Evolutionary conservation across 306 rosid genomes (phyloP), one percentile per base, ranked within the genome.

Genomic region (Senna tora): DNA sequence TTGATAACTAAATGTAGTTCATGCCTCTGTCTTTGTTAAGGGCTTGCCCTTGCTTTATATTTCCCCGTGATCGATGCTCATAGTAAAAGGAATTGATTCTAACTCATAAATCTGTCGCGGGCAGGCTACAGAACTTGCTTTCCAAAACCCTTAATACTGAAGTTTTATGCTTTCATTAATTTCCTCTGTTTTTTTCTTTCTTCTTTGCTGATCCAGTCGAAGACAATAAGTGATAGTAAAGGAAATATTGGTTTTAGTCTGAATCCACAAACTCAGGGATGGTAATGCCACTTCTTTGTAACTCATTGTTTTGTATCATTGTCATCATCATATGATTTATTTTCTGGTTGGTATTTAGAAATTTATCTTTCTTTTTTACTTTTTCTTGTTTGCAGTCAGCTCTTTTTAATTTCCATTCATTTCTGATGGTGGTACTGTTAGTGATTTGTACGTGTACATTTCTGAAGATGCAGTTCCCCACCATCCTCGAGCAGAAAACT

Each of bases 391-490:
- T 80, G 17, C 83, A 90, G 96, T 90, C 96, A 50, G 96, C 96
- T 59, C 88, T 90, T 52, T 90, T 90, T 82, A 90, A 90, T 76
- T 90, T 90, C 80, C 87, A 87, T 80, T 90, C 96, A 19, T 90
- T 90, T 78, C 75, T 90, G 81, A 87, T 88, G 80, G 96, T 90
- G 76, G 92, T 90, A 71, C 85, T 90, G 19, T 65, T 87, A 64
- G 91, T 84, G 80, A 87, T 90, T 65, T 90, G 96, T 73, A 79
- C 96, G 69, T 86, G 93, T 81, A 84, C 96, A 21, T 90, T 82
- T 77, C 75, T 90, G 84, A 90, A 84, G 89, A 87, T 90, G 89
- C 93, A 87, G 60, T 90, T 90, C 68, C 96, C 96, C 14, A 78
- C 96, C 22, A 70, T 87, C 50, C 88, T 90, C 33, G 91, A 86